These are phyloP conservation scores for Metschnikowia kunwiensis DNA, from an alignment of 805 yeast species.

Conservation along the genomic window DNA sequence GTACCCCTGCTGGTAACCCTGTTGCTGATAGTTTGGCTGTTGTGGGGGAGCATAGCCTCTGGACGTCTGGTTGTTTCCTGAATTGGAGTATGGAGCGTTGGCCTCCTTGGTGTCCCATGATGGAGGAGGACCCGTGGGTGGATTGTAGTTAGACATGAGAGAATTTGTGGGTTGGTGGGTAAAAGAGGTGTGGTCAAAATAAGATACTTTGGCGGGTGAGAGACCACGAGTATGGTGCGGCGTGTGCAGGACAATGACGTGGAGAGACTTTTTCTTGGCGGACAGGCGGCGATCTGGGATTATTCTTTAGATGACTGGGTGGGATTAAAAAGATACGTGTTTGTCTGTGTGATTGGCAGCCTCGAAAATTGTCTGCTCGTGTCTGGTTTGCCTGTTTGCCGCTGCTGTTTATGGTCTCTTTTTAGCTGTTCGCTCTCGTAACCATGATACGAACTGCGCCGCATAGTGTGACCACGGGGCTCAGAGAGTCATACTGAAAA, in stretches of 20 bases:
- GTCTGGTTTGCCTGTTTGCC: no score
- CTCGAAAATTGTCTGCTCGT: no score
- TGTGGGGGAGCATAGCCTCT: slow-evolving; percentile 23
- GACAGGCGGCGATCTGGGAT: no score
- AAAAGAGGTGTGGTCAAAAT: no score
- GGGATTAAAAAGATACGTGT: no score
- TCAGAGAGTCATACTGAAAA: slow-evolving; percentile 17
- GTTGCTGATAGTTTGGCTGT: slow-evolving; percentile 17
- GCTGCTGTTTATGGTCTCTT: no score
- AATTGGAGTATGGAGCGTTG: slow-evolving; percentile 16
- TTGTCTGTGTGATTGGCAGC: no score
- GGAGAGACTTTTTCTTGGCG: slow-evolving; percentile 9
- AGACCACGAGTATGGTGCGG: no score
- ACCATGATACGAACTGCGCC: slow-evolving; percentile 2
- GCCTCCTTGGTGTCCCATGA: slow-evolving; percentile 22
- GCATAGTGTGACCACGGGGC: slow-evolving; percentile 4
- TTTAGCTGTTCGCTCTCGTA: no score
- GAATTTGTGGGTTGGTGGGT: no score
- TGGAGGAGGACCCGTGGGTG: slow-evolving; percentile 31
- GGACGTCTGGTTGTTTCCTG: slow-evolving; percentile 16
- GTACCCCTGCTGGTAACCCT: slow-evolving; percentile 13
- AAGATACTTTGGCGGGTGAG: no score
- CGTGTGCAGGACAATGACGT: background rate
- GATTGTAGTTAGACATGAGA: slow-evolving; percentile 21
- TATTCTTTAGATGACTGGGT: no score